Evolutionary conservation across 495 filamentous ascomycete species (phyloP), one percentile per base, ranked within the genome.

Genomic region (Tuber aestivum): DNA sequence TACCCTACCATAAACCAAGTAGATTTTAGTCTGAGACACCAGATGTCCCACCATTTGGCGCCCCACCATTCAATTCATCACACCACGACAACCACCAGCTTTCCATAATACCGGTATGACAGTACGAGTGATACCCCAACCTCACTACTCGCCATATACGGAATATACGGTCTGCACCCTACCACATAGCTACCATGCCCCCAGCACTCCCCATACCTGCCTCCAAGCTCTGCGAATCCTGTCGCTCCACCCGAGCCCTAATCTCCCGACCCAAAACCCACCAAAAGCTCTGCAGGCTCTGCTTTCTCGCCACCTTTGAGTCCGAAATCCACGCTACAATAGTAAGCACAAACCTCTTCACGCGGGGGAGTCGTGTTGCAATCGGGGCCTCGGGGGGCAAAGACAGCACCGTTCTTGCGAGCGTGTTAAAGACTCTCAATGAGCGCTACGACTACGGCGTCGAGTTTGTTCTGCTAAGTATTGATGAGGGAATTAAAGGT

Each of bases 321-420:
- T 88, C 91, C 77, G 95, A 99, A 86, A 91, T 97, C 73, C 94
- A 97, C 84, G 90, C 94, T 79, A 98, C 95, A 7, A 97, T 99
- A 84, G 91, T 87, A 16, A 86, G 89, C 10, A 91, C 92, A 21
- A 85, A 86, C 38, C 89, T 99, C 48, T 99, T 99, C 86, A 85
- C 87, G 45, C 91, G 86, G 37, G 95, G 96, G 48, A 95, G 97
- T 83, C 90, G 90, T 72, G 88, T 99, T 41, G 95, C 95, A 37
- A 97, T 99, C 83, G 95, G 95, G 69, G 95, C 95, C 45, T 97
- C 95, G 3, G 95, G 95, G 68, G 95, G 95, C 78, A 99, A 99
- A 86, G 95, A 99, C 85, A 97, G 94, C 75, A 99, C 95, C 0
- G 95, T 99, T 4, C 89, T 99, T 7, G 96, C 95, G 35, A 94